phyloP scores from a whole-genome alignment of 2,329 filamentous ascomycete genomes.

The Alternaria ethzedia region DNA sequence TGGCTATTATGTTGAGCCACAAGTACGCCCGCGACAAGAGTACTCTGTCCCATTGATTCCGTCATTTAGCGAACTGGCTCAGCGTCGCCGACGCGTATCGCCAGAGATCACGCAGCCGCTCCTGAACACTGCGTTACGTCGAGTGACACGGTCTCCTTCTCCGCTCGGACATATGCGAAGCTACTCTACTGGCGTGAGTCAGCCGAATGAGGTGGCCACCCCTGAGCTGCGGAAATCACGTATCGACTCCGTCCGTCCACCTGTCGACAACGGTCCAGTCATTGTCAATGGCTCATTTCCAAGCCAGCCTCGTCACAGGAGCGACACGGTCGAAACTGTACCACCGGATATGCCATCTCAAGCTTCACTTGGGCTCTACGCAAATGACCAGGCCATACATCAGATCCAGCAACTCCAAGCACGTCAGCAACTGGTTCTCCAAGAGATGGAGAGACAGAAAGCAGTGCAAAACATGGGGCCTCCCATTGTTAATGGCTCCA shows the following conservation, averaged over 20 bases:
- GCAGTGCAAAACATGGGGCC: constrained; percentile 26
- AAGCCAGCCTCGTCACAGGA: constrained; percentile 31
- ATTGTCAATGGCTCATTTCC: constrained; percentile 51
- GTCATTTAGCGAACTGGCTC: constrained; percentile 50
- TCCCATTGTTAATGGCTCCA: constrained; percentile 35
- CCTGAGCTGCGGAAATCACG: constrained; percentile 35
- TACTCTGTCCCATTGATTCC: constrained; percentile 46
- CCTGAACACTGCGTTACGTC: constrained; percentile 43
- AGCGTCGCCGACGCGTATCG: constrained; percentile 51
- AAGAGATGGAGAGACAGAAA: constrained; percentile 44
- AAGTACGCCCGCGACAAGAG: constrained; percentile 47
- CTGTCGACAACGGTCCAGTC: constrained; percentile 42
- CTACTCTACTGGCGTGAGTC: constrained; percentile 42
- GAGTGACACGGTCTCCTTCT: constrained; percentile 55
- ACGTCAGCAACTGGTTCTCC: constrained; percentile 39
- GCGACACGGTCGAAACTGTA: constrained; percentile 34
- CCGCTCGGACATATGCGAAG: constrained; percentile 53
- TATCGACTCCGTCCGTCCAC: constrained; percentile 35
- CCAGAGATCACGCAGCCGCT: constrained; percentile 51
- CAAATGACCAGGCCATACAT: constrained; percentile 31
- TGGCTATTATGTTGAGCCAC: constrained; percentile 56
- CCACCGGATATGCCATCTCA: constrained; percentile 25
- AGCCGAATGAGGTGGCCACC: constrained; percentile 10
- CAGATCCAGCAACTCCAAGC: constrained; percentile 35
- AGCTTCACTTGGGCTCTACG: constrained; percentile 31